phyloP scores from a whole-genome alignment of 1,139 yeast species.

The Magnusiomyces paraingens region DNA sequence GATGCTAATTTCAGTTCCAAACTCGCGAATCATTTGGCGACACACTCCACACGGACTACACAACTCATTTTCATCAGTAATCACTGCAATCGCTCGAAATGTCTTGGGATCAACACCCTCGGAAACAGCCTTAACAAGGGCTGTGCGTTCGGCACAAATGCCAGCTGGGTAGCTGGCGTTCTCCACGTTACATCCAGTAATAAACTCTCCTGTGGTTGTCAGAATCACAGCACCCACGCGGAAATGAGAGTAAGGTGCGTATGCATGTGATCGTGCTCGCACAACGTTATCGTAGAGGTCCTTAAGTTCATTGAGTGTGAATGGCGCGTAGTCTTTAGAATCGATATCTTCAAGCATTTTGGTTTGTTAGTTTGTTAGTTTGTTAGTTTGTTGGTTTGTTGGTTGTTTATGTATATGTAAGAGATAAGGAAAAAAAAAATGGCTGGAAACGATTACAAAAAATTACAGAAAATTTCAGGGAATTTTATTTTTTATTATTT shows the following conservation, averaged over 20 bases:
- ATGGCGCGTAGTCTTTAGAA: not conserved
- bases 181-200: conserved; percentile 82
- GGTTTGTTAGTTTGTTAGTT: not conserved
- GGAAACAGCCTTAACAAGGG: conserved; percentile 54
- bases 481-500: too few relatives aligned
- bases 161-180: conserved; percentile 88
- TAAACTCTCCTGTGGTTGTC: conserved; percentile 41
- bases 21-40: conserved; percentile 81
- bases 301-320: conserved; percentile 21
- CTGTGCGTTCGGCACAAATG: conserved; percentile 86
- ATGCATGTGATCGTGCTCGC: conserved; percentile 40
- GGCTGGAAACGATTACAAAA: too few relatives aligned
- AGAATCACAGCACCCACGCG: conserved; percentile 78
- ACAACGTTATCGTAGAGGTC: not conserved
- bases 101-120: conserved; percentile 15
- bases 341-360: not conserved
- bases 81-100: conserved; percentile 63
- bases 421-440: not conserved
- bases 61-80: conserved; percentile 49
- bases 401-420: not conserved
- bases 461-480: too few relatives aligned
- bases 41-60: conserved; percentile 94
- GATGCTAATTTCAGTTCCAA: conserved; percentile 33
- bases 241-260: conserved; percentile 80
- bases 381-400: not conserved